These are phyloP conservation scores for Arxiozyma telluris DNA, from an alignment of 1,139 yeast genomes.

Conservation along the genomic window DNA sequence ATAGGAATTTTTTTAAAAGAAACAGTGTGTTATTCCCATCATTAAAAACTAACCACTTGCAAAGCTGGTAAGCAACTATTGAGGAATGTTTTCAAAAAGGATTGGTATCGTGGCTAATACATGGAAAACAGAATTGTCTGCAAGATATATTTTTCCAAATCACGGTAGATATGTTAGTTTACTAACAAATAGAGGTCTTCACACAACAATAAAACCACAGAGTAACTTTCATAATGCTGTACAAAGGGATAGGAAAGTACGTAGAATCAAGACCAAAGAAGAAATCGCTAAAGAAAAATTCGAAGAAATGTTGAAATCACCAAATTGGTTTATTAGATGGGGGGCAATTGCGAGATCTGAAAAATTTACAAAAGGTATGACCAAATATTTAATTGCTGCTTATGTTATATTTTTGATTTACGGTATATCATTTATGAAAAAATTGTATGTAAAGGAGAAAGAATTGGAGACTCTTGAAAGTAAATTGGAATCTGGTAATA, in stretches of 20 bases:
- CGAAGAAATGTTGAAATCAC: slow-evolving; percentile 29
- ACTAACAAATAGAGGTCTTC: background rate
- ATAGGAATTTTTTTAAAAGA: background rate
- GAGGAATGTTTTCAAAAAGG: background rate
- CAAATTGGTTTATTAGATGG: slow-evolving; percentile 34
- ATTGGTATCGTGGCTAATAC: background rate
- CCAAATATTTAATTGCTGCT: slow-evolving; percentile 49
- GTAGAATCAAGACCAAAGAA: slow-evolving; percentile 8
- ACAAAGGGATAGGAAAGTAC: background rate
- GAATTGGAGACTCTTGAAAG: slow-evolving; percentile 42
- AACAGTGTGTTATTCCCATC: background rate
- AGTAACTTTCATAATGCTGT: background rate
- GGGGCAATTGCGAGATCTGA: slow-evolving; percentile 40
- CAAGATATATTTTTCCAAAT: background rate
- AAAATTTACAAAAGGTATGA: slow-evolving; percentile 39
- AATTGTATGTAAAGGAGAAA: slow-evolving; percentile 54
- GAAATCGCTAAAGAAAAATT: slow-evolving; percentile 29
- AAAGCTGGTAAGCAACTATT: background rate
- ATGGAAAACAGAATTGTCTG: background rate
- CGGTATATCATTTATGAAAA: slow-evolving; percentile 60
- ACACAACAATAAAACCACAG: background rate
- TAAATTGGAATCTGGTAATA: slow-evolving; percentile 33
- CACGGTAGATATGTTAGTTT: background rate
- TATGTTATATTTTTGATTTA: slow-evolving; percentile 49
- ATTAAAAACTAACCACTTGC: background rate